Conservation (phyloP, 2,329 filamentous ascomycete species). For the Aspergillus jensenii region DNA sequence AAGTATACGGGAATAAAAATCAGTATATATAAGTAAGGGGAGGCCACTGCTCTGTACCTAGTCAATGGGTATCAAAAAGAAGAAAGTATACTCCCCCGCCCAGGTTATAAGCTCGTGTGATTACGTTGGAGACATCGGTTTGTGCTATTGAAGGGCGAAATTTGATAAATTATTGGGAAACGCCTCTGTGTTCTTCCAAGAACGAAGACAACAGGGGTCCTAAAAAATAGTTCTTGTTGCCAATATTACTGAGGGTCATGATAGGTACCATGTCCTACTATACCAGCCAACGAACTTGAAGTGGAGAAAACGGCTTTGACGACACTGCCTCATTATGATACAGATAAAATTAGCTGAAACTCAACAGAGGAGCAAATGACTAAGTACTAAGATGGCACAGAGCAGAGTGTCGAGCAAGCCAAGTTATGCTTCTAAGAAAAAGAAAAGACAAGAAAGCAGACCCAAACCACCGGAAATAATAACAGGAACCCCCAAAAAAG, state of each 20-base stretch:
- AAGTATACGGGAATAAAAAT: too few species aligned
- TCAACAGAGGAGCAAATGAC: background rate
- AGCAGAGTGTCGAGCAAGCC: background rate
- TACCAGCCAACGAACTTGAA: background rate
- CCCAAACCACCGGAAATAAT: background rate
- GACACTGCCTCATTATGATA: background rate
- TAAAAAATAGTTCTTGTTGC: background rate
- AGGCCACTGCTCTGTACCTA: background rate
- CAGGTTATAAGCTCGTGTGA: conserved; percentile 6
- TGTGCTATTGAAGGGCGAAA: background rate
- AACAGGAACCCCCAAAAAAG: background rate
- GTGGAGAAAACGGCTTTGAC: background rate
- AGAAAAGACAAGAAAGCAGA: background rate
- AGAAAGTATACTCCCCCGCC: background rate
- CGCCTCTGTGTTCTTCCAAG: background rate
- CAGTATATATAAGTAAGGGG: background rate
- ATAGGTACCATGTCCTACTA: background rate
- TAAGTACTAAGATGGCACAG: background rate
- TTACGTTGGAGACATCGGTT: conserved; percentile 12
- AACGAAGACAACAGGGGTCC: background rate
- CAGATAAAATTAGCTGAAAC: too few species aligned
- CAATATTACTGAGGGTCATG: background rate
- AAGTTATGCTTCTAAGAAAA: background rate
- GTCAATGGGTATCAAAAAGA: background rate
- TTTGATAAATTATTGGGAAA: background rate